These are phyloP conservation scores for Fusarium lateritium DNA, from an alignment of 2,329 filamentous ascomycete genomes.

Conservation along the genomic window DNA sequence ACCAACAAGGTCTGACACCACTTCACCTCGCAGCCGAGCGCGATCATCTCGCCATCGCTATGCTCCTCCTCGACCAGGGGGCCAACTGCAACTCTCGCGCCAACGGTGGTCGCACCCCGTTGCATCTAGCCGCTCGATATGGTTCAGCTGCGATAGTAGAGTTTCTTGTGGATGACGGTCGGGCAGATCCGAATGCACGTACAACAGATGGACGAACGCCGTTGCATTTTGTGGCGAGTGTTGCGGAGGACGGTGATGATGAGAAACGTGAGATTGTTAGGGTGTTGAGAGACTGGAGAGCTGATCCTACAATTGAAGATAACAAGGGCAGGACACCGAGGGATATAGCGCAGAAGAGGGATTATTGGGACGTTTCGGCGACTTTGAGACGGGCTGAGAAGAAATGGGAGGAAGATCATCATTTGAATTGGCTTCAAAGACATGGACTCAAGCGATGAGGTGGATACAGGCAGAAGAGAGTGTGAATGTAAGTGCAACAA, in stretches of 20 bases:
- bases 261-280: conserved; percentile 52
- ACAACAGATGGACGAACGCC: conserved; percentile 52
- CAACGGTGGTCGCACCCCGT: conserved; percentile 51
- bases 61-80: conserved; percentile 52
- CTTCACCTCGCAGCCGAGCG: conserved; percentile 53
- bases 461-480: not conserved
- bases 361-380: conserved; percentile 52
- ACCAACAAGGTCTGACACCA: conserved; percentile 50
- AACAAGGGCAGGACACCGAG: conserved; percentile 48
- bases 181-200: conserved; percentile 49
- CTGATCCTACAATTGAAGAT: conserved; percentile 50
- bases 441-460: conserved; percentile 41
- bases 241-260: conserved; percentile 51
- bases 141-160: conserved; percentile 52
- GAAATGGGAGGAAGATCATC: conserved; percentile 53
- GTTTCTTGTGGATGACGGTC: conserved; percentile 51
- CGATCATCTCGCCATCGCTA: conserved; percentile 53
- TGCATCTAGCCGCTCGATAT: conserved; percentile 52
- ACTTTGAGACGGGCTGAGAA: conserved; percentile 54
- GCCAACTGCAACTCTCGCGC: conserved; percentile 48
- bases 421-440: conserved; percentile 49
- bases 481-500: no score
- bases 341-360: conserved; percentile 53
- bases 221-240: conserved; percentile 53
- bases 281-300: conserved; percentile 49